phyloP scores from a whole-genome alignment of 495 filamentous ascomycete genomes.

The Penicillium chermesinum region DNA sequence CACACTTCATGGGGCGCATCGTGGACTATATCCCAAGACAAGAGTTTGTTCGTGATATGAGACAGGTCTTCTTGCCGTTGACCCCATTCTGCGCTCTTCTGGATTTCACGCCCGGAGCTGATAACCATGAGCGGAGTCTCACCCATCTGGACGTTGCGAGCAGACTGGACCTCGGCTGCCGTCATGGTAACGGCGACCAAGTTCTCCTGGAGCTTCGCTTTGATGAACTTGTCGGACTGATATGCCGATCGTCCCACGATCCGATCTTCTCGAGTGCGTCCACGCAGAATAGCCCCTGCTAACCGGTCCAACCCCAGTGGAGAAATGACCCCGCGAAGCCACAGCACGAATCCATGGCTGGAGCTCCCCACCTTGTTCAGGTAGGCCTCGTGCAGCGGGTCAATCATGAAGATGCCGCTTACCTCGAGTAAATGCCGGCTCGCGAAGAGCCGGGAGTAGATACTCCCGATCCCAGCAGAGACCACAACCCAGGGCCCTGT shows the following conservation, averaged over 20 bases:
- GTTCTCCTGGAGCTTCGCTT: conserved; percentile 88
- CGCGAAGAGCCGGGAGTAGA: conserved; percentile 87
- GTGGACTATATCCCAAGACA: conserved; percentile 82
- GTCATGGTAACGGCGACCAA: conserved; percentile 78
- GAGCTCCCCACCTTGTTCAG: conserved; percentile 60
- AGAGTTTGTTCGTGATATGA: conserved; percentile 66
- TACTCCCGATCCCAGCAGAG: conserved; percentile 70
- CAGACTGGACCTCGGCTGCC: conserved; percentile 70
- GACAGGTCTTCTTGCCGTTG: conserved; percentile 75
- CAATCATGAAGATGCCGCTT: conserved; percentile 75
- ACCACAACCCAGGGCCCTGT: conserved; percentile 75
- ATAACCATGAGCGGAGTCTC: conserved; percentile 73
- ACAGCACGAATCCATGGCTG: conserved; percentile 72
- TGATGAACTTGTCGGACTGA: conserved; percentile 75
- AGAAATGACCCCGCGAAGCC: conserved; percentile 77
- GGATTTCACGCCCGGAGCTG: conserved; percentile 63
- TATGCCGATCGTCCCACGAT: conserved; percentile 72
- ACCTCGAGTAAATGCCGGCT: conserved; percentile 68
- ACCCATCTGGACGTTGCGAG: conserved; percentile 68
- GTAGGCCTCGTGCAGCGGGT: conserved; percentile 81
- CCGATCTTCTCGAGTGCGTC: conserved; percentile 75
- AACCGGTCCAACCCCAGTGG: conserved; percentile 81
- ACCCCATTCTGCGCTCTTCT: conserved; percentile 64
- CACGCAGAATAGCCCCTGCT: conserved; percentile 69
- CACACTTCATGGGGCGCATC: conserved; percentile 86